Evolutionary conservation across 768 basidiomycete genomes (phyloP).

Genomic region (Termitomyces sp.): DNA sequence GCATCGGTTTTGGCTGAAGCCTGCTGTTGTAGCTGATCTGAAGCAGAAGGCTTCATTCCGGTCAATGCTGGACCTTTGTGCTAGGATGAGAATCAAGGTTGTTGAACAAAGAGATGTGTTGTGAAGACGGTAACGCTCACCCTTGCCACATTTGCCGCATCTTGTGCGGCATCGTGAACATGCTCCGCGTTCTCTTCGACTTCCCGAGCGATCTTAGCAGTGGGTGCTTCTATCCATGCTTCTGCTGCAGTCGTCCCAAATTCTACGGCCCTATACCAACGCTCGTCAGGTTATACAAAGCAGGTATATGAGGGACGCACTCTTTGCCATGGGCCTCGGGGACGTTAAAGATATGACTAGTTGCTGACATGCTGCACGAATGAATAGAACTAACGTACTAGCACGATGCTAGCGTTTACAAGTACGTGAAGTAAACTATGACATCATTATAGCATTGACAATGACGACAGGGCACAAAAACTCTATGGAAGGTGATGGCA

Average conservation of each 20-base stretch:
- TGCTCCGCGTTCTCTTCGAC: slow-evolving; percentile 43
- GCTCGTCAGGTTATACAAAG: neutral
- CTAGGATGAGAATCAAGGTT: slow-evolving; percentile 13
- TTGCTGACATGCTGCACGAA: slow-evolving; percentile 17
- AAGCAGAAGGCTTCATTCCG: slow-evolving; percentile 22
- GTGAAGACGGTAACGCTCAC: slow-evolving; percentile 23
- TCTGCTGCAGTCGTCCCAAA: slow-evolving; percentile 51
- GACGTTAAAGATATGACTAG: slow-evolving; percentile 32
- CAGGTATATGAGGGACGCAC: slow-evolving; percentile 18
- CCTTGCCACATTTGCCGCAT: slow-evolving; percentile 50
- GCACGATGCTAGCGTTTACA: neutral
- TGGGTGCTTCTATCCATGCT: slow-evolving; percentile 45
- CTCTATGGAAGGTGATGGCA: neutral
- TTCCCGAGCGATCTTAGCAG: slow-evolving; percentile 30
- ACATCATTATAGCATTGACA: slow-evolving; percentile 4
- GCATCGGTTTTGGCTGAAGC: slow-evolving; percentile 37
- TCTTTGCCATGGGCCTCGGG: slow-evolving; percentile 26
- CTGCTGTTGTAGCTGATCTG: slow-evolving; percentile 30
- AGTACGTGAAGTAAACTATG: neutral
- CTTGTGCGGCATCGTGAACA: slow-evolving; percentile 38
- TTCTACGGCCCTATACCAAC: slow-evolving; percentile 24
- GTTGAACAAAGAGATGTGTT: neutral
- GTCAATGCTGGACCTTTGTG: slow-evolving; percentile 26
- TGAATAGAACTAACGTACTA: too few species aligned
- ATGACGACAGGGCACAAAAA: slow-evolving; percentile 4